Conservation (phyloP, 2,329 filamentous ascomycete genomes). For the Blastomyces parvus region DNA sequence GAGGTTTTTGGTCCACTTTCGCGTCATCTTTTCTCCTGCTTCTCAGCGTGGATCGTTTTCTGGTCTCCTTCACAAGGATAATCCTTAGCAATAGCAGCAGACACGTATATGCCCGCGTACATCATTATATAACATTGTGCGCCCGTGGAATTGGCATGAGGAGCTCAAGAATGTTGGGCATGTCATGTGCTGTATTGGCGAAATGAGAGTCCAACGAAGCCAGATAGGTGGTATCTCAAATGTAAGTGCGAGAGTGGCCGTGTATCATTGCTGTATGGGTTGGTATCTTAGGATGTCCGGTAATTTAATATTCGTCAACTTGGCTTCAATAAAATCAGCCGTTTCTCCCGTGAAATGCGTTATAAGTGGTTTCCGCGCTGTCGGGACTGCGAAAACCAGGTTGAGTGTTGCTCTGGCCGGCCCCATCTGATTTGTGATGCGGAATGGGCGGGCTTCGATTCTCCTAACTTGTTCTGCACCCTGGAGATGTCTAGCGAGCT, state of each 20-base stretch:
- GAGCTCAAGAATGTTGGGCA: not conserved
- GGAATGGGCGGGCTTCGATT: not conserved
- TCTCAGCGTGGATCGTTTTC: not conserved
- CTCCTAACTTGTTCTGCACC: not conserved
- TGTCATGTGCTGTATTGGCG: not conserved
- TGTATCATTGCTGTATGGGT: not conserved
- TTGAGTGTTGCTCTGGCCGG: not conserved
- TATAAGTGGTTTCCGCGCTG: conserved; percentile 14
- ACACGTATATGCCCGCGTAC: not conserved
- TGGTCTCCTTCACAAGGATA: not conserved
- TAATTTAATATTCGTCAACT: not conserved
- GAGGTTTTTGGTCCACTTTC: not conserved
- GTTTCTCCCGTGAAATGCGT: conserved; percentile 4
- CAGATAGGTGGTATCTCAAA: not conserved
- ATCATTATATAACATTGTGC: not conserved
- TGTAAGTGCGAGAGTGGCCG: not conserved
- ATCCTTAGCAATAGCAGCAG: not conserved
- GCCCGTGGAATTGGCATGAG: not conserved
- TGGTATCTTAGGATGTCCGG: not conserved
- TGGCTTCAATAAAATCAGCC: not conserved
- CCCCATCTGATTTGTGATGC: not conserved
- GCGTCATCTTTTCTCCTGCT: not conserved
- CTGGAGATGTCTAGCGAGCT: not conserved
- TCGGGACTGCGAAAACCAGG: conserved; percentile 10
- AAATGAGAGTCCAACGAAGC: not conserved